A percentile compares a stretch with the other conserved stretches of the same genome.
Evolutionary conservation across 352 stramenopile species (phyloP).

Genomic region (Phytopythium delawarense): DNA sequence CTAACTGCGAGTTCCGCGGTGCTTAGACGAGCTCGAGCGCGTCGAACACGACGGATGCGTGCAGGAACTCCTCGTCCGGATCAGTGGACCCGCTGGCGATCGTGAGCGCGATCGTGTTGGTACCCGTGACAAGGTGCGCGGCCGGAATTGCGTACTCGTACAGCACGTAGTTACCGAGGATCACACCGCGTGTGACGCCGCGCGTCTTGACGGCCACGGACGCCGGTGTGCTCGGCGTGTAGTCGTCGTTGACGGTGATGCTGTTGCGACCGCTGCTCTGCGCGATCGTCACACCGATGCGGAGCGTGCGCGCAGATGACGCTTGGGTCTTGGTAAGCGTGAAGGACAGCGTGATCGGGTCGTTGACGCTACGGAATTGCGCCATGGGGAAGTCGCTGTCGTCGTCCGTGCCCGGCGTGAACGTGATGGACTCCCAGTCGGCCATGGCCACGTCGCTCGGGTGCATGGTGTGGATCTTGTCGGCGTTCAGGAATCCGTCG

Average conservation of each 20-base stretch:
- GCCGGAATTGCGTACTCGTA: constrained; percentile 45
- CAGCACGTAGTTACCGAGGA: constrained; percentile 39
- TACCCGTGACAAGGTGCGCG: constrained; percentile 24
- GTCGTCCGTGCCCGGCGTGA: constrained; percentile 22
- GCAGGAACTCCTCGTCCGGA: constrained; percentile 30
- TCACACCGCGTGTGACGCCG: constrained; percentile 42
- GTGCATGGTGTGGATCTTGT: constrained; percentile 55
- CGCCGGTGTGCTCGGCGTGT: constrained; percentile 21
- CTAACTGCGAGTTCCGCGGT: too few species aligned
- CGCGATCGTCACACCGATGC: constrained; percentile 39
- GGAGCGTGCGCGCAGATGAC: constrained; percentile 21
- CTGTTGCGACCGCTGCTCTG: constrained; percentile 36
- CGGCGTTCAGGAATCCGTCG: constrained; percentile 41
- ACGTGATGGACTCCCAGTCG: constrained; percentile 21
- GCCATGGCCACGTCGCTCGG: constrained; percentile 45
- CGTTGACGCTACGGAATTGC: constrained; percentile 46
- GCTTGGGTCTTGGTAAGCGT: constrained; percentile 26
- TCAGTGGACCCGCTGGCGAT: constrained; percentile 47
- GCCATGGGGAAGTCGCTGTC: constrained; percentile 36
- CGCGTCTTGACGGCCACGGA: constrained; percentile 36
- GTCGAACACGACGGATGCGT: constrained; percentile 44
- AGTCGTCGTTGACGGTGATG: constrained; percentile 40
- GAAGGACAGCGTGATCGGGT: constrained; percentile 39
- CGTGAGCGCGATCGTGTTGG: constrained; percentile 29
- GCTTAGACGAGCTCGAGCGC: constrained; percentile 36